These are phyloP conservation scores for Phylloporus scabripes DNA, from an alignment of 768 basidiomycete species.

Conservation along the genomic window DNA sequence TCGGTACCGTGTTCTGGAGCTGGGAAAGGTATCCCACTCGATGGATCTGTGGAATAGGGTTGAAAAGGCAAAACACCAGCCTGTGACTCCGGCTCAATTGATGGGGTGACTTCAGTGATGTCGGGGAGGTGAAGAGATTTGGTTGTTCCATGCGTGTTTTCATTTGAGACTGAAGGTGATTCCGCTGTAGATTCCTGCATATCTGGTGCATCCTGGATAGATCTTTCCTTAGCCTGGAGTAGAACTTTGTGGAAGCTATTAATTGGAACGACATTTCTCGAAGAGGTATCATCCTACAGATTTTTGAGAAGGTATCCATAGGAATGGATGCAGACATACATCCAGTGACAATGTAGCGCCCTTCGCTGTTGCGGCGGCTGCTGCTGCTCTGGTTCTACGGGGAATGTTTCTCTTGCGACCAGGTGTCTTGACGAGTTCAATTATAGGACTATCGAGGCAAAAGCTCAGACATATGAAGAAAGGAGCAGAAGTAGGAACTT, in stretches of 20 bases:
- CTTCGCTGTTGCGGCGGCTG: constrained; percentile 42
- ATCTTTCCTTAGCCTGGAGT: constrained; percentile 29
- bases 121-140: constrained; percentile 3
- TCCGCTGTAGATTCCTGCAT: neutral
- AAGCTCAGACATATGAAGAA: neutral
- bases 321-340: constrained; percentile 30
- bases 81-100: constrained; percentile 4
- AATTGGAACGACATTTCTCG: constrained; percentile 39
- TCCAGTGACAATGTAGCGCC: constrained; percentile 40
- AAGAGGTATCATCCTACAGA: constrained; percentile 31
- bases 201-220: constrained; percentile 2
- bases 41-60: neutral
- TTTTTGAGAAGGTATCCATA: constrained; percentile 8
- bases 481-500: constrained; percentile 15
- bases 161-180: neutral
- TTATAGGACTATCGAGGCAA: constrained; percentile 47
- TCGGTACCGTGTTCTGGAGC: constrained; percentile 35
- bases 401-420: constrained; percentile 59
- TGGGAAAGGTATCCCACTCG: constrained; percentile 5
- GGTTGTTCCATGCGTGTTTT: neutral
- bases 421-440: constrained; percentile 81
- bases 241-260: constrained; percentile 47
- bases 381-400: constrained; percentile 45
- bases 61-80: neutral
- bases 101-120: constrained; percentile 6